A percentile compares a stretch with the other conserved stretches of the same genome.
These are phyloP conservation scores for Penicillium sp. DNA, from an alignment of 2,329 filamentous ascomycete genomes.

Conservation along the genomic window DNA sequence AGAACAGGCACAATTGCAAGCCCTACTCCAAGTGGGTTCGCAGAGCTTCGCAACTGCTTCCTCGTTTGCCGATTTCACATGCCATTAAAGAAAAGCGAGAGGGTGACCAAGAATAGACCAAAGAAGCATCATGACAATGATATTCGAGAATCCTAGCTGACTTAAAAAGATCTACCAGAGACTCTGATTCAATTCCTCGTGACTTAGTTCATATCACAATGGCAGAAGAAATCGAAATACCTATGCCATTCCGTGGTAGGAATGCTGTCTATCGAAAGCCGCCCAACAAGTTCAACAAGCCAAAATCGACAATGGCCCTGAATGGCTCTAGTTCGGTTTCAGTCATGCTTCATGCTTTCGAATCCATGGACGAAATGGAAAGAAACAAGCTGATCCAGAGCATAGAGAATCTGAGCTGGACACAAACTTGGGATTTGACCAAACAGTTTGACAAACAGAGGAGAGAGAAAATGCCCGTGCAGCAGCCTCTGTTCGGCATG, in stretches of 20 bases:
- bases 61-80: background rate
- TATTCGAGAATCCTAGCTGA: background rate
- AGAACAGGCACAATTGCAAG: background rate
- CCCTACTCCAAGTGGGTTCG: background rate
- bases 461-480: background rate
- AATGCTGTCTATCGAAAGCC: background rate
- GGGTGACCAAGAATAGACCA: background rate
- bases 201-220: background rate
- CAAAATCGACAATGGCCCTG: background rate
- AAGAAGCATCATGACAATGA: background rate
- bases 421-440: background rate
- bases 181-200: background rate
- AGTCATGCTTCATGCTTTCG: background rate
- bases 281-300: background rate
- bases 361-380: background rate
- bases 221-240: background rate
- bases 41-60: background rate
- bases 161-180: background rate
- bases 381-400: background rate
- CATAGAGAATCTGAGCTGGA: background rate
- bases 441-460: constrained; percentile 1
- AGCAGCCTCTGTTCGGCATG: background rate
- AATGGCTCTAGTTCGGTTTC: background rate
- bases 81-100: background rate
- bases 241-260: background rate